These are phyloP conservation scores for Colletotrichum phormii DNA, from an alignment of 2,329 filamentous ascomycete species.

Conservation along the genomic window DNA sequence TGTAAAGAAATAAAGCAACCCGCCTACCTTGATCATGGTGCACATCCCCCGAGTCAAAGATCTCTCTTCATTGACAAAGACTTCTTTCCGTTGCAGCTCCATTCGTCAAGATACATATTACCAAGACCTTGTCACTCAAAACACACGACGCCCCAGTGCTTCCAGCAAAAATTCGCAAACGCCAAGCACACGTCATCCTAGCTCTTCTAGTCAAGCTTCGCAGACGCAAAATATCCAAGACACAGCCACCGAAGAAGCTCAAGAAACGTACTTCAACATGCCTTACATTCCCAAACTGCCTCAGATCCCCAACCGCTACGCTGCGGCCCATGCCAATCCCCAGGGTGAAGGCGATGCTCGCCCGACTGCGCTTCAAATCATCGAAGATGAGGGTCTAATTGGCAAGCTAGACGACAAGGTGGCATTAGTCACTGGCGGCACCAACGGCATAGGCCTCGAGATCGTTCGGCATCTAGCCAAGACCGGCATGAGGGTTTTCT, in stretches of 20 bases:
- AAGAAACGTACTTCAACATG: background rate
- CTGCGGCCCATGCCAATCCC: slow-evolving; percentile 7
- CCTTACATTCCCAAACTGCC: background rate
- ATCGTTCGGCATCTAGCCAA: slow-evolving; percentile 54
- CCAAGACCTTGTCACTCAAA: too few relatives aligned
- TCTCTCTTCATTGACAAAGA: background rate
- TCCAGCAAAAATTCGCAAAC: too few relatives aligned
- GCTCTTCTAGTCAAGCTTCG: background rate
- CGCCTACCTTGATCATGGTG: background rate
- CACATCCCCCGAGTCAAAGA: background rate
- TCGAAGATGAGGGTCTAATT: slow-evolving; percentile 45
- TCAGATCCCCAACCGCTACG: slow-evolving; percentile 22
- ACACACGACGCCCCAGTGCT: background rate
- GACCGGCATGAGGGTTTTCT: slow-evolving; percentile 57
- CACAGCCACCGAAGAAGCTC: background rate
- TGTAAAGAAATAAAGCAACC: background rate
- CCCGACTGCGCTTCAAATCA: slow-evolving; percentile 50
- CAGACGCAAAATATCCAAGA: background rate
- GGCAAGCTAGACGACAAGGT: slow-evolving; percentile 50
- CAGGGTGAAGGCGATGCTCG: slow-evolving; percentile 50
- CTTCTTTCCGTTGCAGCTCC: background rate
- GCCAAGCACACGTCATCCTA: too few relatives aligned
- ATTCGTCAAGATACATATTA: background rate
- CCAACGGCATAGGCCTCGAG: slow-evolving; percentile 55
- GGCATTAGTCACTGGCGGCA: slow-evolving; percentile 54